Evolutionary conservation across 768 basidiomycete species (phyloP).

Genomic region (Termitomyces heimii): DNA sequence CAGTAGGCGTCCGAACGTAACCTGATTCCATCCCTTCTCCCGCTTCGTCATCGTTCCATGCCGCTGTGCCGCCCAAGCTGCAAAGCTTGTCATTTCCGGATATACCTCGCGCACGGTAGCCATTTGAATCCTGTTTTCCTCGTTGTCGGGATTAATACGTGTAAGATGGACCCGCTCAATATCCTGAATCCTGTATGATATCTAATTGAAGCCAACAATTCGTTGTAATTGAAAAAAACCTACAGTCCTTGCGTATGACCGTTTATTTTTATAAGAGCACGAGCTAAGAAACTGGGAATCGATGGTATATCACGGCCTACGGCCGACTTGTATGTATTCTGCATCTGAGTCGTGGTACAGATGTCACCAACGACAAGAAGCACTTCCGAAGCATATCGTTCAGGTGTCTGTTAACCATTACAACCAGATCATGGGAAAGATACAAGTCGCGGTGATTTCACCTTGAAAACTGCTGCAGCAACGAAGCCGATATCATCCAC

Average conservation of each 20-base stretch:
- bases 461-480: conserved; percentile 26
- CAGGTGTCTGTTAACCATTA: conserved; percentile 20
- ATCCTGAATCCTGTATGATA: conserved; percentile 17
- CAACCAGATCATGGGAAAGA: background rate
- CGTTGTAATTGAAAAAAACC: conserved; percentile 4
- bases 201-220: background rate
- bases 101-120: conserved; percentile 15
- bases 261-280: conserved; percentile 21
- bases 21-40: conserved; percentile 21
- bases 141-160: conserved; percentile 9
- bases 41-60: background rate
- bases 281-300: conserved; percentile 21
- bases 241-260: conserved; percentile 23
- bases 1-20: conserved; percentile 16
- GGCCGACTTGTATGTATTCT: conserved; percentile 21
- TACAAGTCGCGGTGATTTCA: background rate
- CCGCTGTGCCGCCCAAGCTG: conserved; percentile 19
- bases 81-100: conserved; percentile 22
- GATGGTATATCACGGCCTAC: conserved; percentile 22
- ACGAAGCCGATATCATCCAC: conserved; percentile 29
- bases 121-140: conserved; percentile 18
- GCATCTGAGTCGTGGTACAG: conserved; percentile 20
- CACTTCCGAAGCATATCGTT: conserved; percentile 16
- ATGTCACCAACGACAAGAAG: conserved; percentile 24
- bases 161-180: conserved; percentile 21